Base-by-base conservation (phyloP, 2,329 filamentous ascomycete genomes). In the Sphaceloma murrayae region DNA sequence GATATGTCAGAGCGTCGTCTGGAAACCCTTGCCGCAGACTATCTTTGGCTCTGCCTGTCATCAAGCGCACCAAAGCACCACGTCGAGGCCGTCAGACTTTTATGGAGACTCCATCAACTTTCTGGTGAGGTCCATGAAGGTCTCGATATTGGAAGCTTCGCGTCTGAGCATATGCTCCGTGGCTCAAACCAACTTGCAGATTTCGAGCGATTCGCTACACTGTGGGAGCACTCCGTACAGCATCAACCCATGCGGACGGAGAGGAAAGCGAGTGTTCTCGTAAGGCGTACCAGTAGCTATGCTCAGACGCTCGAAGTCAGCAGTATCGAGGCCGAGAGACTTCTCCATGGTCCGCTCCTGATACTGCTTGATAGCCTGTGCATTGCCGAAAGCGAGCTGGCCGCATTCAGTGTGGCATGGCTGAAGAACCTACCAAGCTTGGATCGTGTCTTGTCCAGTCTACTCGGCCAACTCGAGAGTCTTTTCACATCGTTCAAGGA, bases 61-160 rank as follows among this genome's bases (percentile, higher is more conserved):
- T 80, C 85, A n/a, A 72, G 79, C 9, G 80, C 81, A 50, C 87
- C 88, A 0, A 94, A 94, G 58, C 93, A 89, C 53, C 91, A 96
- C 57, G 88, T 98, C 22, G 93, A 98, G 65, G 81, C 87, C 13
- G 85, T 93, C 6, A 78, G 84, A 46, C 82, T 79, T 53, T 67
- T 98, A 29, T 94, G 91, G 85, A 78, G 86, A 52, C 67, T 98
- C 42, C 87, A 96, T 53, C 75, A 78, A 1, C 73, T 94, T 9
- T 75, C 80, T 1, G 31, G 24, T 18, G 34, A 24, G 16, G 30
- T 34, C 13, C 31, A 42, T 13, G 31, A 36, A 11, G 40, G 30
- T 6, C 14, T 45, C 7, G 42, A 45, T 13, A 26, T 45, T 2
- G 30, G 24, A 18, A 10, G 16, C 21, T 46, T 32, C 14, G 40